phyloP scores from a whole-genome alignment of 225 moss, liverwort and hornwort species.

The Asterella californica region DNA sequence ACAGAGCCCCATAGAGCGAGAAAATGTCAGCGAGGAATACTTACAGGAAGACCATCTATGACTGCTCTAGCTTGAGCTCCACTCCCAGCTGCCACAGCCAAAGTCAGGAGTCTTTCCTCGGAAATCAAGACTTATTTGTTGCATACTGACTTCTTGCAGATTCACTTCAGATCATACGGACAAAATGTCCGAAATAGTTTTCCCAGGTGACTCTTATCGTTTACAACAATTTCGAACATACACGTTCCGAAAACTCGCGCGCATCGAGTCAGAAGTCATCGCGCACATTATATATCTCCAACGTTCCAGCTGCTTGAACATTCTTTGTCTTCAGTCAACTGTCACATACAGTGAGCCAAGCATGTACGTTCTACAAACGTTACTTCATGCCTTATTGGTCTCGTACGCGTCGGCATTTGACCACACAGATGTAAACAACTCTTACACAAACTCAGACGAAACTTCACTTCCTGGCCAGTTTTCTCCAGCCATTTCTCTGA shows the following conservation, averaged over 20 bases:
- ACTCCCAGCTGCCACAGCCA: constrained; percentile 36
- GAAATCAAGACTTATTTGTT: neutral
- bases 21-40: constrained; percentile 35
- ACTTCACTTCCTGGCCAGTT: constrained; percentile 33
- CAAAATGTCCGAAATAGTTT: too few species aligned
- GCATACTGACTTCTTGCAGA: neutral
- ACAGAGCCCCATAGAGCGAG: constrained; percentile 37
- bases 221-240: neutral
- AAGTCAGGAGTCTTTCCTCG: neutral
- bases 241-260: neutral
- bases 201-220: neutral
- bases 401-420: neutral
- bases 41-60: constrained; percentile 44
- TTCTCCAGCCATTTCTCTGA: constrained; percentile 34
- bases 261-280: neutral
- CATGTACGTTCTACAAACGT: too few species aligned
- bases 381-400: too few species aligned
- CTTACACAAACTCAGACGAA: constrained; percentile 40
- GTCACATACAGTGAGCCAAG: too few species aligned
- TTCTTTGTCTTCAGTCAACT: too few species aligned
- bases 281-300: too few species aligned
- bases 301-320: too few species aligned
- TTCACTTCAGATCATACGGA: too few species aligned
- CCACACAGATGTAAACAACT: neutral
- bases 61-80: constrained; percentile 45